Evolutionary conservation across 352 stramenopile species (phyloP).

Genomic region (Phytophthora melonis): DNA sequence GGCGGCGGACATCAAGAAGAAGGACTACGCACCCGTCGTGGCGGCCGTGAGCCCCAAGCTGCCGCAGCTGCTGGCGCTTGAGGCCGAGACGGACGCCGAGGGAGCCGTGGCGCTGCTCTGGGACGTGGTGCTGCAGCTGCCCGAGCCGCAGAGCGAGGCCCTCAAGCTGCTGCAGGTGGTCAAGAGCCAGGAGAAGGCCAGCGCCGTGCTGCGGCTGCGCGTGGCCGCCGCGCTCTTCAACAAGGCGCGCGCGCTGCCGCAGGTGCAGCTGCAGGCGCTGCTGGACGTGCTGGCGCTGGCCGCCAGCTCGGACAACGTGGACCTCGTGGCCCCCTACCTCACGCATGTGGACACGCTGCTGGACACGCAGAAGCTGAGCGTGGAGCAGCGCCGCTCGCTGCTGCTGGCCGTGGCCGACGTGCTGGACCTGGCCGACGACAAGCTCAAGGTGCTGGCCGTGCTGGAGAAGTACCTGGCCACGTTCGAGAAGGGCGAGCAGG

Average conservation of each 20-base stretch:
- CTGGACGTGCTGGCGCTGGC: constrained; percentile 70
- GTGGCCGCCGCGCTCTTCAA: constrained; percentile 83
- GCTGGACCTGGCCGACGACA: constrained; percentile 62
- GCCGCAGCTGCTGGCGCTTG: constrained; percentile 65
- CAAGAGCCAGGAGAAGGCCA: constrained; percentile 58
- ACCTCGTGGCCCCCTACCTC: constrained; percentile 79
- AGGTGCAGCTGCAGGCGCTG: constrained; percentile 77
- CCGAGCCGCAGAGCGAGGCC: constrained; percentile 42
- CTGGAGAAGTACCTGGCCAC: constrained; percentile 82
- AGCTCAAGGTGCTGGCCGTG: constrained; percentile 70
- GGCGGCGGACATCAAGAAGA: constrained; percentile 71
- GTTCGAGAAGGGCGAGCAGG: constrained; percentile 54
- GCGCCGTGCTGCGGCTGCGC: constrained; percentile 73
- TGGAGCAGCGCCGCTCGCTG: constrained; percentile 63
- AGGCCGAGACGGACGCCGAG: constrained; percentile 84
- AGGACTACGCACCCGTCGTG: constrained; percentile 58
- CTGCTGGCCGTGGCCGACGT: constrained; percentile 80
- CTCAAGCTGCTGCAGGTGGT: constrained; percentile 63
- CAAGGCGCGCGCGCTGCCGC: constrained; percentile 62
- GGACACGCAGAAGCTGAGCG: constrained; percentile 48
- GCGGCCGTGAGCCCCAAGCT: constrained; percentile 59
- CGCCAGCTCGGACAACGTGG: constrained; percentile 60
- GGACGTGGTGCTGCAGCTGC: constrained; percentile 58
- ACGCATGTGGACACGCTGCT: constrained; percentile 70
- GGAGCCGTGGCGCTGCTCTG: constrained; percentile 75